Base-by-base conservation (phyloP, 2,329 filamentous ascomycete genomes). In the Exophiala alcalophila region DNA sequence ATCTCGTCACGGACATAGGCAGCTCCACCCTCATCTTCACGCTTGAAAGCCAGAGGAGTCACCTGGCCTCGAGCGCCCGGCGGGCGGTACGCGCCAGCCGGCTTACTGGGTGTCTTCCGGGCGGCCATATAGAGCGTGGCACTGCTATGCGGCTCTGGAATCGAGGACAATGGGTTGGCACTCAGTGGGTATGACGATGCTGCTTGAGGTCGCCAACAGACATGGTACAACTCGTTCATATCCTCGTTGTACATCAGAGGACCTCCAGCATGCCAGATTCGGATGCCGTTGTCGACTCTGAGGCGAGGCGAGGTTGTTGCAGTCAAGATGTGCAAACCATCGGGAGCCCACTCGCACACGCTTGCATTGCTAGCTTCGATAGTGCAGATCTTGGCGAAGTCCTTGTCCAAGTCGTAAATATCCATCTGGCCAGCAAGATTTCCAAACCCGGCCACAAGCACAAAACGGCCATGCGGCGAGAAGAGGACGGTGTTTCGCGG, bases 391-490 rank as follows among this genome's bases (percentile, higher is more conserved):
- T 97, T 97, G 61, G 78, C 76, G 69, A 90, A 94, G 66, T 96
- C 87, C 72, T 91, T 95, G 64, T 92, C 84, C 54, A 97, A 73
- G 66, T 98, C 92, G 67, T 96, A 97, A 36, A 98, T 84, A 62
- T 98, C 92, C 73, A 97, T 95, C 70, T 96, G 89, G 35, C 92
- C 92, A 55, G 91, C 89, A 68, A 98, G 73, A 70, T 98, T 98
- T 58, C 92, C 92, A 67, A 98, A 98, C 32, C 92, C 92, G 52
- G 91, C 92, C 40, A 98, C 86, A 53, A 97, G 73, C 38, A 94
- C 86, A 59, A 96, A 97, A 14, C 90, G 85, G 39, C 90, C 91
- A 51, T 87, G 89, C 11, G 92, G 91, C 9, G 91, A 97, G 70
- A 96, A 98, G 37, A 83, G 76, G 61, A 97, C 92, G 37, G 91